Base-by-base conservation (phyloP, 768 basidiomycete genomes). In the Chlorophyllum brunneum region DNA sequence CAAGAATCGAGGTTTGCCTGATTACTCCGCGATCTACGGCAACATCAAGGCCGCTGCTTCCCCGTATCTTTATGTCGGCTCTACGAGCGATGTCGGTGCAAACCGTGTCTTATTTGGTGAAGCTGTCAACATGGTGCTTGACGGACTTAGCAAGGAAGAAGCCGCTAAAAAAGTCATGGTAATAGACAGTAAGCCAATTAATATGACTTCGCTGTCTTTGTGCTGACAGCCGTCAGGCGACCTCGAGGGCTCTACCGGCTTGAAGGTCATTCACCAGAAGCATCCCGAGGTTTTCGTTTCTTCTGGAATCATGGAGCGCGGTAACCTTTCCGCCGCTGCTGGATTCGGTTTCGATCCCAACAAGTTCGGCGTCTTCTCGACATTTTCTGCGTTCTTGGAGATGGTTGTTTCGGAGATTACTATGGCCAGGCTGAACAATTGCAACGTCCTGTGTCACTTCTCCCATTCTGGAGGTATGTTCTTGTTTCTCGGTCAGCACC, bases 311-410 rank as follows among this genome's bases (percentile, higher is more conserved):
- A 89, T 88, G 89, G 88, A 90, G 67, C 79, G 88, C 27, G 82
- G 88, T 49, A 92, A 92, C 68, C 86, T 88, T 61, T 83, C 84
- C 16, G 88, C 88, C 1, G 88, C 89, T 5, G 88, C 89, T 20
- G 91, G 92, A 10, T 94, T 93, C 63, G 92, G 92, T 36, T 92
- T 91, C 62, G 86, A 83, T 31, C 66, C 77, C 20, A 78, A 91
- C 61, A 92, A 91, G 67, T 88, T 86, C 54, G 91, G 92, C 55
- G 88, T 92, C 51, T 91, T 91, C 73, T 90, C 89, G 22, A 93
- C 92, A 3, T 94, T 94, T 72, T 88, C 87, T 43, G 91, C 92
- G 3, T 94, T 94, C 77, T 75, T 92, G 53, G 92, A 94, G 78
- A 93, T 93, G 92, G 75, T 88, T 43, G 67, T 94, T 48, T 92